Base-by-base conservation (phyloP, 148 eudicot genomes). In the Amaranthus cruentus region DNA sequence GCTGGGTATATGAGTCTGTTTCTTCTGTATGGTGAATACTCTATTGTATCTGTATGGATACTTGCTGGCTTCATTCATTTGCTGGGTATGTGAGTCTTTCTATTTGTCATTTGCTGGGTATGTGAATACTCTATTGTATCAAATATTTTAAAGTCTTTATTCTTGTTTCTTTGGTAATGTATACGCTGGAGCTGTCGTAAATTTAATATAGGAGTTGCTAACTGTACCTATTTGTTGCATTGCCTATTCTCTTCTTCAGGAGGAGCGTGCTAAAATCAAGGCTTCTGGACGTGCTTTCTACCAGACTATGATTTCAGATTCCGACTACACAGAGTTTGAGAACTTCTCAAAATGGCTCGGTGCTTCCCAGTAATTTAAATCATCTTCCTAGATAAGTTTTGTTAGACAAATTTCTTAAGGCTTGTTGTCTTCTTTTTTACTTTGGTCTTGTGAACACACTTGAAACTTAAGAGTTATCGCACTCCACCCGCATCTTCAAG, bases 291-390 rank as follows among this genome's bases (percentile, higher is more conserved):
- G 78, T 15, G 68, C 85, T 0, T 81, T 75, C 84, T 81, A 73
- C 81, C 78, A 81, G 73, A 82, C 84, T 4, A 82, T 78, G 84
- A 82, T 83, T 47, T 83, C 85, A 13, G 83, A 83, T 51, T 79
- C 82, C 2, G 85, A 79, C 64, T 83, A 83, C 78, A 79, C 83
- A 11, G 85, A 83, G 58, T 83, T 83, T 53, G 85, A 83, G 69
- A 79, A 70, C 75, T 83, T 83, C 83, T 59, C 85, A 55, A 79
- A 83, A 55, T 83, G 85, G 85, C 76, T 83, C 44, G 80, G 85
- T 47, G 85, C 76, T n/a, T 79, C 85, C 7, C 80, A 83, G 83
- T 76, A 66, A 79, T 65, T 55, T 76, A 62, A 13, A 0, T 65
- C 38, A 28, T 28, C 38, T 0, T 52, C 49, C 43, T 21, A 55